Conservation (phyloP, 2,329 filamentous ascomycete species). For the Fusarium nodosum region DNA sequence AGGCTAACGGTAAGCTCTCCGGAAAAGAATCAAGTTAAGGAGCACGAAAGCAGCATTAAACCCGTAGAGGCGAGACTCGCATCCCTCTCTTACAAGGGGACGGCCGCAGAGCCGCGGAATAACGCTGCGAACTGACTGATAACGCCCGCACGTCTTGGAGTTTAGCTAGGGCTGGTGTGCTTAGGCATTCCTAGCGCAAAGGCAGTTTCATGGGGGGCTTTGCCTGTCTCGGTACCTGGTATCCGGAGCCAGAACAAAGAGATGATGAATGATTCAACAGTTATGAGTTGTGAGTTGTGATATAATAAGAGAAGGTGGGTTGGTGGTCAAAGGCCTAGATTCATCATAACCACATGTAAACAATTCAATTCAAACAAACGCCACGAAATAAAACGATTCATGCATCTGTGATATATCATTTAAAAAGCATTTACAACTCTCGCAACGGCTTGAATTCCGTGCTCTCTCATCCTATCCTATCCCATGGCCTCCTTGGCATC, state of each 20-base stretch:
- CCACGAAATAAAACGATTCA: conserved; percentile 10
- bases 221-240: neutral
- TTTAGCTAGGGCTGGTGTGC: conserved; percentile 28
- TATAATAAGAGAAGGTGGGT: neutral
- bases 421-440: conserved; percentile 8
- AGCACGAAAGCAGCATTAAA: conserved; percentile 9
- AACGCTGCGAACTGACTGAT: conserved; percentile 22
- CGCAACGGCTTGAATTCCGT: neutral
- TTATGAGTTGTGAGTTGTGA: neutral
- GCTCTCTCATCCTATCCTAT: conserved; percentile 23
- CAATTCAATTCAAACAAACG: neutral
- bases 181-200: conserved; percentile 34
- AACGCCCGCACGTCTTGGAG: conserved; percentile 37
- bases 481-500: conserved; percentile 7
- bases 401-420: conserved; percentile 20
- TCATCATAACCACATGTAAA: neutral
- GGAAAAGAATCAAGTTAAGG: conserved; percentile 2
- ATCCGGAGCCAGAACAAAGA: conserved; percentile 15
- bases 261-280: neutral
- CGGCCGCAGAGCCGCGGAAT: conserved; percentile 20
- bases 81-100: conserved; percentile 18
- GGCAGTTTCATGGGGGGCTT: conserved; percentile 25
- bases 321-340: neutral
- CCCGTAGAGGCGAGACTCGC: conserved; percentile 13
- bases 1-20: neutral